Base-by-base conservation (phyloP, 108 stramenopile species). In the Fragilariopsis cylindrus region DNA sequence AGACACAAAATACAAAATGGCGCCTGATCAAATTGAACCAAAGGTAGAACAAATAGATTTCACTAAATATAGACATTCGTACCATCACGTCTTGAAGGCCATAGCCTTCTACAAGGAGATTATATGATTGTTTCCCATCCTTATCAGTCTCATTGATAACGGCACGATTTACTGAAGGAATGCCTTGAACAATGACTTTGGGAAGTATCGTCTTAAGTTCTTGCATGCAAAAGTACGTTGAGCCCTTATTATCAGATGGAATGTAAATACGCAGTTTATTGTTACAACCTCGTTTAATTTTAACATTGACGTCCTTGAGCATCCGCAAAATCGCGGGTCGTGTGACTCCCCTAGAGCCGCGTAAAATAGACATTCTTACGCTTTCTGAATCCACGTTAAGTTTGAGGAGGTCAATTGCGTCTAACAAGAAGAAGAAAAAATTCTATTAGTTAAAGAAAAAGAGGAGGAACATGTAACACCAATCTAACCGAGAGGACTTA, bases 61-160 rank as follows among this genome's bases (percentile, higher is more conserved):
- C 96, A 30, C 30, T 30, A 30, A 30, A 30, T 30, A 30, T 30
- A 30, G 30, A 30, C 30, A 30, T 30, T 30, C 30, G 30, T 30
- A 30, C 30, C 94, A 99, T 98, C 13, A 99, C 99, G 64, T 97
- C 96, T 16, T 89, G 83, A 21, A 99, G 83, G 9, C 98, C 98
- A 70, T 96, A 97, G 21, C 99, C 99, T 81, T 99, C 99, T 21
- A 99, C 97, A 40, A 98, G 83, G 45, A 99, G 78, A 65, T 98
- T 90, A 80, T 97, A 99, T 47, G 85, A 73, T 18, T 79, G 82
- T 19, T 83, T 81, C 7, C 86, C 89, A 40, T 79, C 82, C 54
- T 90, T 87, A 49, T 90, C 87, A 64, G 92, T 96, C 80, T 97
- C 94, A 76, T 98, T 97, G 78, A 99, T 98, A 46, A 99, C 98